Percentiles rank a stretch among this genome's conserved stretches.
These are phyloP conservation scores for Dactylellina haptotyla DNA, from an alignment of 2,329 filamentous ascomycete species.

Conservation along the genomic window DNA sequence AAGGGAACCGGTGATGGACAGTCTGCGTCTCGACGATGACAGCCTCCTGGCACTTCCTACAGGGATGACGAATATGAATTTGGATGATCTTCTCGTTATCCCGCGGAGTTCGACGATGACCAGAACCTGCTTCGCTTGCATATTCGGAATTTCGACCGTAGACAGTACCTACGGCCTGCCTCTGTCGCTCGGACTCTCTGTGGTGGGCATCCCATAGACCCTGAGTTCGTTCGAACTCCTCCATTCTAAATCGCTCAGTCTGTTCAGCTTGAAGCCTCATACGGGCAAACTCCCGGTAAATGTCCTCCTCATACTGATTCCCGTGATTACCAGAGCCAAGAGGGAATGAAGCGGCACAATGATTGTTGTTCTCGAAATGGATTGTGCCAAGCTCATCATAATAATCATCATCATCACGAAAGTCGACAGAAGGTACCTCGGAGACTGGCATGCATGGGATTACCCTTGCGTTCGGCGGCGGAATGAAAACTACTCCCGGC, in stretches of 20 bases:
- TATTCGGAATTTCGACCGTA: neutral
- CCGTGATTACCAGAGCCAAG: neutral
- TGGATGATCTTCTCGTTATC: constrained; percentile 20
- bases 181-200: neutral
- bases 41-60: constrained; percentile 26
- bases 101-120: neutral
- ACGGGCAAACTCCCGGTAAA: constrained; percentile 12
- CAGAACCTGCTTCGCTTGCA: neutral
- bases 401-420: no score
- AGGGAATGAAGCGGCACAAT: neutral
- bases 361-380: neutral
- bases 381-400: constrained; percentile 17
- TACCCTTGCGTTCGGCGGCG: constrained; percentile 20
- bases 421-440: neutral
- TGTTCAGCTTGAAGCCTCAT: constrained; percentile 26
- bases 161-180: constrained; percentile 6
- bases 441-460: constrained; percentile 28
- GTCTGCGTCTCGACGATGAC: constrained; percentile 37
- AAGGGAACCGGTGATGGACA: constrained; percentile 21
- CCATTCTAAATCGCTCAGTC: constrained; percentile 28
- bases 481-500: constrained; percentile 23
- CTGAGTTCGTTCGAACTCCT: constrained; percentile 39
- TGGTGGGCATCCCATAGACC: constrained; percentile 30
- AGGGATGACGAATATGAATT: constrained; percentile 42
- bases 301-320: constrained; percentile 5